phyloP scores from a whole-genome alignment of 108 stramenopile species.

The Parietichytrium sp. region DNA sequence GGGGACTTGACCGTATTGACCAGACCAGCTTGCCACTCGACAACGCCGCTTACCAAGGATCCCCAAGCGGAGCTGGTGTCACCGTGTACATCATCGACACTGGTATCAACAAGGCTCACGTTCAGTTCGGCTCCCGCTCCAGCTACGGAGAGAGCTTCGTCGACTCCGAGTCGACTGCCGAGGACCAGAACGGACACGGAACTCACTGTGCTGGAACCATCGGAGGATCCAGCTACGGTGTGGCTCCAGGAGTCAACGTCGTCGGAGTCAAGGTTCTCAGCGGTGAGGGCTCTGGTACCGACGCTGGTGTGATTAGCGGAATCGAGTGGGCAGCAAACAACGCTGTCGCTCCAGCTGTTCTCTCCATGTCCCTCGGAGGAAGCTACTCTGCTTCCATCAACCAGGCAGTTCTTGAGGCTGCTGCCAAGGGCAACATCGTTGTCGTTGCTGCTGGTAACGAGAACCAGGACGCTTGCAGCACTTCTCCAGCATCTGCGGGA shows the following conservation, averaged over 20 bases:
- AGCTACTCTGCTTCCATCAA: background rate
- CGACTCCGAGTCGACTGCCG: background rate
- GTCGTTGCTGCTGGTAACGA: background rate
- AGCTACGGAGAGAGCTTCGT: background rate
- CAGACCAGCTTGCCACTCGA: background rate
- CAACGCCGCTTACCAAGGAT: background rate
- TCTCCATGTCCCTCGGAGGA: background rate
- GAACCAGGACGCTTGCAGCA: background rate
- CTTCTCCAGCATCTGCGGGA: background rate
- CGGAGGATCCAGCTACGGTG: background rate
- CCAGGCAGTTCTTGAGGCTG: background rate
- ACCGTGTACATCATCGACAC: slow-evolving; percentile 16
- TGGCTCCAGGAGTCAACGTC: background rate
- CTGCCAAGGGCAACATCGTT: background rate
- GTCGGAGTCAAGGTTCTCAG: background rate
- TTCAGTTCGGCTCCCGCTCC: background rate
- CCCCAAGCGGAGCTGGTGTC: background rate
- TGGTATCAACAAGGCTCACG: background rate
- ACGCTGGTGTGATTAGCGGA: background rate
- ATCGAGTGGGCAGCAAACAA: background rate
- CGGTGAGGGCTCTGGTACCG: background rate
- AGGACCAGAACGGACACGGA: background rate
- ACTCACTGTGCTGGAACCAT: background rate
- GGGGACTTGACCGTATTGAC: background rate
- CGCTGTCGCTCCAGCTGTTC: background rate